Conservation (phyloP, 2,329 filamentous ascomycete genomes). For the Periconia sp. region DNA sequence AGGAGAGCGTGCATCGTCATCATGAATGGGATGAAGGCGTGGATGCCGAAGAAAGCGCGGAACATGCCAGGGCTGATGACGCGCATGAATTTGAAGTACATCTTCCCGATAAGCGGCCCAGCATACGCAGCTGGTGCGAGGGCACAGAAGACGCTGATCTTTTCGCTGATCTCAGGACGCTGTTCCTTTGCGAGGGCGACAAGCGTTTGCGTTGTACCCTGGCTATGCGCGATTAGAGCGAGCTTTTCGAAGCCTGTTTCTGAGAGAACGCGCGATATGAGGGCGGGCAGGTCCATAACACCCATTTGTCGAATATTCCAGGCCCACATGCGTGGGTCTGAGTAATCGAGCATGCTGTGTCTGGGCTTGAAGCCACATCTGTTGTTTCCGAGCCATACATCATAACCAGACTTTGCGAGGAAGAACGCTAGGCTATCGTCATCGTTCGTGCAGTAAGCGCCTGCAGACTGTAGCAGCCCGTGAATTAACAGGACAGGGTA, state of each 20-base stretch:
- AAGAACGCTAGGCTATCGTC: slow-evolving; percentile 90
- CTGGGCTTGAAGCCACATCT: slow-evolving; percentile 83
- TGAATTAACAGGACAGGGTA: slow-evolving; percentile 90
- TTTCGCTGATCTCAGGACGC: slow-evolving; percentile 80
- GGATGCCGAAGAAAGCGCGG: slow-evolving; percentile 84
- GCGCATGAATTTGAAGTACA: slow-evolving; percentile 92
- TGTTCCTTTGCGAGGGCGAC: slow-evolving; percentile 90
- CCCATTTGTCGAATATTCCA: slow-evolving; percentile 98
- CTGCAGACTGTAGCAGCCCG: slow-evolving; percentile 84
- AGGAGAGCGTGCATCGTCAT: slow-evolving; percentile 78
- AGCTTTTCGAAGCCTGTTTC: slow-evolving; percentile 86
- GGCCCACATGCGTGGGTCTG: slow-evolving; percentile 91
- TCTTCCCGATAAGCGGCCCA: slow-evolving; percentile 81
- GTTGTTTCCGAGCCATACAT: slow-evolving; percentile 96
- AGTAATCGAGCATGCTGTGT: slow-evolving; percentile 72
- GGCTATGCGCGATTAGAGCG: slow-evolving; percentile 84
- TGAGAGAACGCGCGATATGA: slow-evolving; percentile 77
- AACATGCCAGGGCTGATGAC: slow-evolving; percentile 79
- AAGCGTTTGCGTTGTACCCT: slow-evolving; percentile 88
- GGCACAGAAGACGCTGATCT: slow-evolving; percentile 87
- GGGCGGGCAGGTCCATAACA: slow-evolving; percentile 81
- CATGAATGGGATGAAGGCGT: slow-evolving; percentile 93
- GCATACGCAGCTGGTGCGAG: slow-evolving; percentile 91
- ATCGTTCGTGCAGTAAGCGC: slow-evolving; percentile 89
- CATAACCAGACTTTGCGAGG: slow-evolving; percentile 88